Conservation (phyloP, 441 rosid species). For the Croton laevigatus region DNA sequence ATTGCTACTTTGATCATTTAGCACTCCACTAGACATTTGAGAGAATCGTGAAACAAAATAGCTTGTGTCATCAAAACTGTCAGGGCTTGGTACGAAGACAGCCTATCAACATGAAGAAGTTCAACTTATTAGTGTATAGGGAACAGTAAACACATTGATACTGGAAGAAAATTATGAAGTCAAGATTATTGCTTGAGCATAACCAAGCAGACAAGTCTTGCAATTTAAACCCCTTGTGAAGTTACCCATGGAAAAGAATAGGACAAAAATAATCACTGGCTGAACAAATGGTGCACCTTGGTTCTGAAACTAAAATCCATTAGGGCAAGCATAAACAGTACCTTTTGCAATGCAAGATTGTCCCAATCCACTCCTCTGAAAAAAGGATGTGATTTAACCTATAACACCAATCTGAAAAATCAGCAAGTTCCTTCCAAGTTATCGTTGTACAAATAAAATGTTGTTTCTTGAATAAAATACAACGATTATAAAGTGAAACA, state of each 20-base stretch:
- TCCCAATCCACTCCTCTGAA: slow-evolving; percentile 77
- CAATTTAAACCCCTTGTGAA: too few species aligned
- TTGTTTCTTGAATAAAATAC: slow-evolving; percentile 14
- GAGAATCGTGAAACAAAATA: slow-evolving; percentile 65
- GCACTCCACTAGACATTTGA: slow-evolving; percentile 32
- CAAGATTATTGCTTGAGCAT: slow-evolving; percentile 1
- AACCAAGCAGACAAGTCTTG: too few species aligned
- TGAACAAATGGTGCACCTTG: not conserved
- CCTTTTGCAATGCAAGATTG: slow-evolving; percentile 72
- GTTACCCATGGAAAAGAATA: too few species aligned
- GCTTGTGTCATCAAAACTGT: slow-evolving; percentile 69
- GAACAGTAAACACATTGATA: not conserved
- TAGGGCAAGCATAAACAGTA: slow-evolving; percentile 18
- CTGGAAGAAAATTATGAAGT: not conserved
- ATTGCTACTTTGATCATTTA: slow-evolving; percentile 42
- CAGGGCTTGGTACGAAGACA: slow-evolving; percentile 71
- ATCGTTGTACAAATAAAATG: not conserved
- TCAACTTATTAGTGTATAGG: not conserved
- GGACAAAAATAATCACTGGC: slow-evolving; percentile 1
- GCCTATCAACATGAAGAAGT: slow-evolving; percentile 39
- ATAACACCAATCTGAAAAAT: slow-evolving; percentile 22
- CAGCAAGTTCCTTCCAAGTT: slow-evolving; percentile 3
- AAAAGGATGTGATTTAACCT: slow-evolving; percentile 75
- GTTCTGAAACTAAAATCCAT: slow-evolving; percentile 5
- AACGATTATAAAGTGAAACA: slow-evolving; percentile 23